A percentile compares a stretch with the other conserved stretches of the same genome.
Conservation (phyloP, 2,329 filamentous ascomycete species). For the Verticillium isaacii region DNA sequence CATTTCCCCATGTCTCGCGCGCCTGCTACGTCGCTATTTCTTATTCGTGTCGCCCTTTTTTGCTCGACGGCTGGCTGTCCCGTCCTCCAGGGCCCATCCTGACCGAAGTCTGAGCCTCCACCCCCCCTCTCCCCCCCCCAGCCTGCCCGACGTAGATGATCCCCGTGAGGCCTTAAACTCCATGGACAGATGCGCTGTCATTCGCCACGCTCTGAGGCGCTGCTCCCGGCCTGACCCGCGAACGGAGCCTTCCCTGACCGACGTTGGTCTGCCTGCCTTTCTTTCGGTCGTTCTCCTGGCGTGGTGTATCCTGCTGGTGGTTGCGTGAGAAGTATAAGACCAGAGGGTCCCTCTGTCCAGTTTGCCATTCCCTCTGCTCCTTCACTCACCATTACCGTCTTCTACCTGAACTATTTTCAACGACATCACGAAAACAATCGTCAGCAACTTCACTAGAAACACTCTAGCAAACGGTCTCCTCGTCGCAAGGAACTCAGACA, state of each 20-base stretch:
- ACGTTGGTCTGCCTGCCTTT: neutral
- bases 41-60: neutral
- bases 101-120: neutral
- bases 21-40: neutral
- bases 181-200: neutral
- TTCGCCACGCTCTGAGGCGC: neutral
- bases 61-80: neutral
- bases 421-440: neutral
- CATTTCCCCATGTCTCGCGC: neutral
- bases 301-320: neutral
- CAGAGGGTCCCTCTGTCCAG: neutral
- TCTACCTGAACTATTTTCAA: neutral
- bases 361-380: neutral
- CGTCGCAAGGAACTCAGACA: conserved; percentile 7
- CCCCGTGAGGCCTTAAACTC: neutral
- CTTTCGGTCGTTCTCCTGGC: neutral
- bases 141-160: neutral
- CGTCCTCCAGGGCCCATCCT: neutral
- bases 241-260: neutral
- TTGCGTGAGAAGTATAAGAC: conserved; percentile 1
- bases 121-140: neutral
- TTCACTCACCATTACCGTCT: neutral
- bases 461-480: conserved; percentile 2
- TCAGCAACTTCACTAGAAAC: neutral
- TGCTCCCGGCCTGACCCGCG: neutral